phyloP scores from a whole-genome alignment of 345 rosid species.

The Theobroma cacao region DNA sequence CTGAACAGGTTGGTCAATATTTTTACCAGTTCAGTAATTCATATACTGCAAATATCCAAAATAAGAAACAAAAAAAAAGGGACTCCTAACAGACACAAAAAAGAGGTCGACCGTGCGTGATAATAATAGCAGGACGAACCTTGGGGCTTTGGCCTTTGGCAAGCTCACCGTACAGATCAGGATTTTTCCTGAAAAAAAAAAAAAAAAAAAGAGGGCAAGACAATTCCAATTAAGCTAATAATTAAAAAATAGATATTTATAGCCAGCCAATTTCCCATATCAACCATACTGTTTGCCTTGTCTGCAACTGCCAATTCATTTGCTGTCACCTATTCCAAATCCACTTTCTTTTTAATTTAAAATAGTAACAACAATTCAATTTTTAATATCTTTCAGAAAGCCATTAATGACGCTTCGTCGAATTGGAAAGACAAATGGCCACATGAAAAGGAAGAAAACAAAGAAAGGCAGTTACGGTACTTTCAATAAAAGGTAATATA shows the following conservation, averaged over 20 bases:
- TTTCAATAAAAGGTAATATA: neutral
- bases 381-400: neutral
- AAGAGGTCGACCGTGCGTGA: neutral
- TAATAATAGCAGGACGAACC: slow-evolving; percentile 34
- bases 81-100: neutral
- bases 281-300: neutral
- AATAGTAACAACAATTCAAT: neutral
- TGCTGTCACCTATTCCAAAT: neutral
- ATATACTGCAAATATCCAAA: neutral
- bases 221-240: neutral
- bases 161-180: slow-evolving; percentile 55
- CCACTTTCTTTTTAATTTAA: neutral
- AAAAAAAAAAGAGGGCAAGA: slow-evolving; percentile 1
- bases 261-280: neutral
- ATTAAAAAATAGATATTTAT: neutral
- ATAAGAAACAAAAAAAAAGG: too few species aligned
- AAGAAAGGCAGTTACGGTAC: neutral
- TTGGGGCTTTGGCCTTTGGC: slow-evolving; percentile 84
- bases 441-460: neutral
- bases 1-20: neutral
- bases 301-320: neutral
- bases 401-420: neutral
- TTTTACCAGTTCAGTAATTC: neutral
- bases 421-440: neutral
- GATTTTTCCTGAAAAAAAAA: slow-evolving; percentile 57